Base-by-base conservation (phyloP, 345 rosid genomes). In the Leavenworthia alabamica region DNA sequence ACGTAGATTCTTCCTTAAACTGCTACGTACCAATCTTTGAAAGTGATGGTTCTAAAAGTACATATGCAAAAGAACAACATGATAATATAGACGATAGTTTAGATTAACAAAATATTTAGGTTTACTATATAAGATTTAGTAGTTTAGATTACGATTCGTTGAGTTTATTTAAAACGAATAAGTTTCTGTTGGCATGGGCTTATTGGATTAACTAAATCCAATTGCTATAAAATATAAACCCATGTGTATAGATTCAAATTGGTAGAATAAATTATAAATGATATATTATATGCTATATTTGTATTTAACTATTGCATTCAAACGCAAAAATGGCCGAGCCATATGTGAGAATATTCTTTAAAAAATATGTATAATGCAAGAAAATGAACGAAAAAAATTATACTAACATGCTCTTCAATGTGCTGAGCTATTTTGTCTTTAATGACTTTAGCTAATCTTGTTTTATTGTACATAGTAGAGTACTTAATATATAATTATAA, bases 81-180 rank as follows among this genome's bases (percentile, higher is more conserved):
- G 17, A 4, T 43, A 27, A 23, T 23, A 60, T 11, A 42, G n/a
- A n/a, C 19, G 39, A 23, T 44, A 50, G 60, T 16, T 68, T 42
- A 68, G 33, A 61, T 45, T 42, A 69, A 61, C 62, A 61, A 69
- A 13, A n/a, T n/a, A n/a, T n/a, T n/a, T n/a, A n/a, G n/a, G n/a
- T n/a, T n/a, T n/a, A n/a, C n/a, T n/a, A n/a, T n/a, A n/a, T n/a
- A n/a, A n/a, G n/a, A n/a, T n/a, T n/a, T n/a, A n/a, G n/a, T n/a
- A n/a, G n/a, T n/a, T n/a, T n/a, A n/a, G n/a, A n/a, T n/a, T n/a
- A n/a, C n/a, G n/a, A n/a, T n/a, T n/a, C n/a, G n/a, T n/a, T n/a
- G n/a, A n/a, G n/a, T n/a, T n/a, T n/a, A n/a, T n/a, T n/a, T n/a
- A n/a, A n/a, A n/a, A n/a, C n/a, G n/a, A n/a, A n/a, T n/a, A n/a